Conservation (phyloP, 192 early-diverging fungal genomes). For the Spizellomyces sp. region DNA sequence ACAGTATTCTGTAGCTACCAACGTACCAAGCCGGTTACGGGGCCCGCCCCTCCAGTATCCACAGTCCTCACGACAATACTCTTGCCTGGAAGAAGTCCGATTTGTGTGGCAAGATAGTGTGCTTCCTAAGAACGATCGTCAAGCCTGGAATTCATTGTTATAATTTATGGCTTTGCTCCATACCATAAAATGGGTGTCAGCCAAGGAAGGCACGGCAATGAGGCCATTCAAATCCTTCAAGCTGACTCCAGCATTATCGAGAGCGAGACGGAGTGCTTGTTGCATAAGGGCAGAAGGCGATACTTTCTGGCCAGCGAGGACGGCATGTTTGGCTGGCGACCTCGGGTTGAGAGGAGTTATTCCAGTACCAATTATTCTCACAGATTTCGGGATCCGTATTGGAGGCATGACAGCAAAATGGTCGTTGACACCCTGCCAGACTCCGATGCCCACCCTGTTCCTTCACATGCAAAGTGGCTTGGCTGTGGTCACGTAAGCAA, state of each 20-base stretch:
- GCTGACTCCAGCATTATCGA: constrained; percentile 27
- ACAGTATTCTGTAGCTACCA: neutral
- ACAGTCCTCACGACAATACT: constrained; percentile 39
- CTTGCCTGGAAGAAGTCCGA: constrained; percentile 43
- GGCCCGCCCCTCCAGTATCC: constrained; percentile 48
- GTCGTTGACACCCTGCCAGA: too few relatives aligned
- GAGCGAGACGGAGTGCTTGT: constrained; percentile 35
- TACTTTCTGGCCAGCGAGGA: constrained; percentile 10
- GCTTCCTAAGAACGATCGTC: constrained; percentile 49
- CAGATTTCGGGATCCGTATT: constrained; percentile 20
- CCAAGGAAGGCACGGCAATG: constrained; percentile 47
- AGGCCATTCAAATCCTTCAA: constrained; percentile 45
- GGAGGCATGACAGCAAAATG: constrained; percentile 10
- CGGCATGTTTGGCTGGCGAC: constrained; percentile 3
- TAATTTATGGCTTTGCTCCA: neutral
- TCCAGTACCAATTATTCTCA: constrained; percentile 43
- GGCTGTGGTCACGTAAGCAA: too few relatives aligned
- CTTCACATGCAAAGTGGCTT: too few relatives aligned
- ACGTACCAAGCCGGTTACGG: constrained; percentile 37
- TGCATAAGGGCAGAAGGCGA: constrained; percentile 44
- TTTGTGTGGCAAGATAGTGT: constrained; percentile 36
- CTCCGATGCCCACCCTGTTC: too few relatives aligned
- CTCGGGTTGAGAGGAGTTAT: constrained; percentile 42
- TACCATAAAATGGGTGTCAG: constrained; percentile 45
- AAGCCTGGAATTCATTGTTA: constrained; percentile 7